Conservation (phyloP, 2,329 filamentous ascomycete genomes). For the Aspergillus aculeatus region DNA sequence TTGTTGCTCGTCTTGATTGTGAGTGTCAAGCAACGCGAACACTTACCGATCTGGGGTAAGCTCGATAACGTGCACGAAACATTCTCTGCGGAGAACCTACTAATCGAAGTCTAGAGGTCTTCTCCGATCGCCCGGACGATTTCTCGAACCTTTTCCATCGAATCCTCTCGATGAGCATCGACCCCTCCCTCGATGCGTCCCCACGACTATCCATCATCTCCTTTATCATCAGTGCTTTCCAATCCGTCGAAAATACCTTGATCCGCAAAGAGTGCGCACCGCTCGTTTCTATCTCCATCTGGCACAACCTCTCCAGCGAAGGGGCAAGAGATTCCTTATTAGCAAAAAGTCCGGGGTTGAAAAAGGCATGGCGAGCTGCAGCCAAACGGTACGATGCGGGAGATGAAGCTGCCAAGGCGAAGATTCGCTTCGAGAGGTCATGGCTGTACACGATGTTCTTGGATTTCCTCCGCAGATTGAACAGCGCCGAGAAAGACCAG, state of each 20-base stretch:
- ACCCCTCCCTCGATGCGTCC: constrained; percentile 62
- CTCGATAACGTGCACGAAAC: constrained; percentile 6
- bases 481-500: constrained; percentile 47
- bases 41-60: constrained; percentile 81
- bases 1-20: constrained; percentile 80
- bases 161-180: constrained; percentile 80
- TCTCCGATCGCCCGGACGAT: constrained; percentile 71
- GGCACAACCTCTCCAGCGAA: constrained; percentile 87
- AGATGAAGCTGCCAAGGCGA: constrained; percentile 74
- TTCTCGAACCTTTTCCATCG: constrained; percentile 90
- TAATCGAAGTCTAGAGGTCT: constrained; percentile 59
- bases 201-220: constrained; percentile 80
- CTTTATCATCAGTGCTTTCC: constrained; percentile 88
- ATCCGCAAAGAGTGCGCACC: constrained; percentile 96
- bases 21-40: constrained; percentile 84
- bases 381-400: constrained; percentile 83
- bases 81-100: constrained; percentile 10
- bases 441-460: constrained; percentile 88
- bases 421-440: constrained; percentile 83
- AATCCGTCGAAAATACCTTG: constrained; percentile 83
- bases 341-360: constrained; percentile 69
- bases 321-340: constrained; percentile 70
- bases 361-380: constrained; percentile 87
- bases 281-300: constrained; percentile 88
- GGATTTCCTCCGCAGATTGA: constrained; percentile 75